Conservation (phyloP, 306 rosid species). For the Fagus crenata region DNA sequence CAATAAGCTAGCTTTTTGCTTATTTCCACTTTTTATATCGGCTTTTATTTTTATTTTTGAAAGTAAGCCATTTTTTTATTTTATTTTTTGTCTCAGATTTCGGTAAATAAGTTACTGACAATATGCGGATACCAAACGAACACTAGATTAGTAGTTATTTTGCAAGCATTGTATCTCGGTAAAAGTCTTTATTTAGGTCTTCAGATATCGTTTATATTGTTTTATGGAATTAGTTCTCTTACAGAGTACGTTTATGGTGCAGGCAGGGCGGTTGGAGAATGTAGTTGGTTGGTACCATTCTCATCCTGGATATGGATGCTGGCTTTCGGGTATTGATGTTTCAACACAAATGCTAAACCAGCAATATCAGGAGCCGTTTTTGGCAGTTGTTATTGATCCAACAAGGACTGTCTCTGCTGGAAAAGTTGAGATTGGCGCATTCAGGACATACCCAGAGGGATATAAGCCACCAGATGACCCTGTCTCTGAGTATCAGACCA, state of each 20-base stretch:
- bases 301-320: slow-evolving; percentile 97
- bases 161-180: background rate
- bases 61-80: no score
- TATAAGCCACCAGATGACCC: slow-evolving; percentile 94
- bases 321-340: slow-evolving; percentile 98
- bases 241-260: slow-evolving; percentile 15
- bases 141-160: background rate
- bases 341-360: slow-evolving; percentile 94
- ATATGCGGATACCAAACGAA: no score
- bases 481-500: slow-evolving; percentile 90
- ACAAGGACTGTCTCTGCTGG: slow-evolving; percentile 94
- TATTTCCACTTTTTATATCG: no score
- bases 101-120: no score
- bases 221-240: slow-evolving; percentile 1
- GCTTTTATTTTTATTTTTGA: no score
- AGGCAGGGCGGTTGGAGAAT: slow-evolving; percentile 95
- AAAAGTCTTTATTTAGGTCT: background rate
- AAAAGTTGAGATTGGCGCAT: slow-evolving; percentile 97
- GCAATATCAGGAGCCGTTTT: slow-evolving; percentile 89
- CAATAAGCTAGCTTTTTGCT: no score
- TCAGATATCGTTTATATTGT: background rate
- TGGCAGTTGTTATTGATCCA: slow-evolving; percentile 95
- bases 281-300: slow-evolving; percentile 99
- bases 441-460: slow-evolving; percentile 97
- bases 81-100: no score